These are phyloP conservation scores for Aureobasidium pullulans DNA, from an alignment of 2,329 filamentous ascomycete species.

Conservation along the genomic window DNA sequence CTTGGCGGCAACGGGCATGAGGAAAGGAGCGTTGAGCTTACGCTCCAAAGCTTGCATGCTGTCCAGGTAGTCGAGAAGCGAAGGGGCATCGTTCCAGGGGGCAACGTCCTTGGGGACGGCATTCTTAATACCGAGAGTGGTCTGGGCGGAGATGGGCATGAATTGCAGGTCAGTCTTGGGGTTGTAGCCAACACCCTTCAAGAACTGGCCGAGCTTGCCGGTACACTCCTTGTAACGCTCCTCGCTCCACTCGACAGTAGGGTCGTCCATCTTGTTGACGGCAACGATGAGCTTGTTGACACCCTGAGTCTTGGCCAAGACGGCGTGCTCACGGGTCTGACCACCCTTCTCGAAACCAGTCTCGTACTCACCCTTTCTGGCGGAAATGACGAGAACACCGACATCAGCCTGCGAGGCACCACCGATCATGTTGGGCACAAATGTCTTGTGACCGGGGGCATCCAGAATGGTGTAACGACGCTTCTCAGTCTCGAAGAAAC, in stretches of 20 bases:
- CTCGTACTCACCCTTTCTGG: conserved; percentile 97
- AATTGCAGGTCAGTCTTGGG: conserved; percentile 85
- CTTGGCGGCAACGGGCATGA: conserved; percentile 97
- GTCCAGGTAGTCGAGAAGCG: conserved; percentile 92
- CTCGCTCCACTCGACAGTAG: conserved; percentile 92
- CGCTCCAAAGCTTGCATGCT: conserved; percentile 86
- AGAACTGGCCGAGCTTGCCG: conserved; percentile 75
- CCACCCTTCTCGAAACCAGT: conserved; percentile 96
- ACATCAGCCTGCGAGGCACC: conserved; percentile 71
- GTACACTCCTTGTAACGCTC: conserved; percentile 90
- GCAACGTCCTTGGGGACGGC: conserved; percentile 68
- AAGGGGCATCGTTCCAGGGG: conserved; percentile 83
- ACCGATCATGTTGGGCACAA: conserved; percentile 96
- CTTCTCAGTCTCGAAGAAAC: conserved; percentile 95
- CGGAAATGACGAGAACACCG: conserved; percentile 90
- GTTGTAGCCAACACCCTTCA: conserved; percentile 91
- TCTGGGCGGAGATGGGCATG: conserved; percentile 93
- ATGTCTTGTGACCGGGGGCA: conserved; percentile 95
- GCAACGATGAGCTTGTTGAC: conserved; percentile 93
- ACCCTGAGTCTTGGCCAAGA: conserved; percentile 95
- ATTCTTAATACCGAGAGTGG: conserved; percentile 78
- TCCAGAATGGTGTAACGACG: conserved; percentile 94
- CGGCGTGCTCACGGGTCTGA: conserved; percentile 94
- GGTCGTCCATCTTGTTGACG: conserved; percentile 99
- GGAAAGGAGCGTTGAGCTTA: conserved; percentile 95